phyloP scores from a whole-genome alignment of 208 protist species.

The Acanthamoeba castellanii region DNA sequence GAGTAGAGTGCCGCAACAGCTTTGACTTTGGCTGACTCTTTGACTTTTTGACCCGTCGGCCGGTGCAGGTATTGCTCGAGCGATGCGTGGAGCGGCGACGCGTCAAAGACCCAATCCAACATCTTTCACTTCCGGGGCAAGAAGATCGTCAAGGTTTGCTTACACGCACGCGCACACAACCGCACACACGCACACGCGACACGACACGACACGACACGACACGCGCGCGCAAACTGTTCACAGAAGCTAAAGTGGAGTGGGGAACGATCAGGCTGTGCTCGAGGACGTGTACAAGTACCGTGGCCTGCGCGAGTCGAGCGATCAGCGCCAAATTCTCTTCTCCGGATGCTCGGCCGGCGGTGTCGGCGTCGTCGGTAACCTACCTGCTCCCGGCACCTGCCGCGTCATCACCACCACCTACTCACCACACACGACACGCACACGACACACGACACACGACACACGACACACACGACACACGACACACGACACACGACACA shows the following conservation, averaged over 20 bases:
- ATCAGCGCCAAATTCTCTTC: neutral
- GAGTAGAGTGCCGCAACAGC: too few species aligned
- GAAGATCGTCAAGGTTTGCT: constrained; percentile 26
- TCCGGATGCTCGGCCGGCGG: constrained; percentile 34
- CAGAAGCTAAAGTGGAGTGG: too few species aligned
- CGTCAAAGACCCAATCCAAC: neutral
- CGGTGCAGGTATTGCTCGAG: constrained; percentile 55
- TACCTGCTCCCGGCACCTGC: too few species aligned
- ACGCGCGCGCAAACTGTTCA: too few species aligned
- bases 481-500: too few species aligned
- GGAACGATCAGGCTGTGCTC: neutral
- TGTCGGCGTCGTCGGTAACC: neutral
- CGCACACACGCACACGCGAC: neutral
- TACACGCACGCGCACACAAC: neutral
- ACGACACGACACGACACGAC: too few species aligned
- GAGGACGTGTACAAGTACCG: constrained; percentile 30
- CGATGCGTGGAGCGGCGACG: constrained; percentile 50
- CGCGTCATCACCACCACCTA: too few species aligned
- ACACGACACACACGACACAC: too few species aligned
- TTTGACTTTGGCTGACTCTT: neutral
- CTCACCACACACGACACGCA: too few species aligned
- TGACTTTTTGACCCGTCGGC: neutral
- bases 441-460: too few species aligned
- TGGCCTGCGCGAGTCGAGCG: neutral
- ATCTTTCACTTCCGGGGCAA: constrained; percentile 40